Base-by-base conservation (phyloP, 768 basidiomycete species). In the Rubroboletus pulcherrimus region DNA sequence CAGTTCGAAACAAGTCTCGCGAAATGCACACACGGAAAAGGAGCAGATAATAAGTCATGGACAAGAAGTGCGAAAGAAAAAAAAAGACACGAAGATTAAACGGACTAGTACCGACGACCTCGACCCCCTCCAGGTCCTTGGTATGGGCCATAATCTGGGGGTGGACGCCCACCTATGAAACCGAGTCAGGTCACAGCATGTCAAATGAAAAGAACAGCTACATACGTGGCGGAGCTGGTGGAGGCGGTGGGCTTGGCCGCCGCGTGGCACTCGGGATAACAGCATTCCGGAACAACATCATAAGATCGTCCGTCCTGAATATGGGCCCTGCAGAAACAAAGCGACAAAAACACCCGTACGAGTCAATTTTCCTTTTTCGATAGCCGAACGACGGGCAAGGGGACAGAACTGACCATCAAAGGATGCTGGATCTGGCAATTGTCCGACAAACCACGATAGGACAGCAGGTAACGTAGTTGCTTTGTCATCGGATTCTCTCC, bases 301-400 rank as follows among this genome's bases (percentile, higher is more conserved):
- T 87, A 38, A 96, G 75, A 70, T 96, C 93, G 31, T 97, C 94
- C 1, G 89, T 87, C 54, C 91, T 80, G 74, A 96, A 96, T 38
- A 92, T 81, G 9, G 94, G 94, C 5, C 93, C 93, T 95, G 61
- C 21, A 49, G 57, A 51, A 33, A 52, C 35, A 26, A 60, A 52
- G 31, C 50, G 55, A 53, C 37, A 51, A 55, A 42, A 56, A 37
- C 38, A 40, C 15, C 14, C 46, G 31, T 11, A 53, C 44, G 55
- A 57, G 55, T 60, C 54, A 61, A 30, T 21, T 49, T 62, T 53
- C 55, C 34, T 55, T 40, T 50, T 55, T 6, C 53, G 19, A 47
- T 47, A 53, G 42, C 60, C 56, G 56, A 68, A 43, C 33, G 29
- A 46, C 17, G 37, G 41, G 31, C 14, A 42, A 29, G 12, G 34